Evolutionary conservation across 202 grass and related monocot genomes (phyloP).

Genomic region (Tripidium arundinaceum): DNA sequence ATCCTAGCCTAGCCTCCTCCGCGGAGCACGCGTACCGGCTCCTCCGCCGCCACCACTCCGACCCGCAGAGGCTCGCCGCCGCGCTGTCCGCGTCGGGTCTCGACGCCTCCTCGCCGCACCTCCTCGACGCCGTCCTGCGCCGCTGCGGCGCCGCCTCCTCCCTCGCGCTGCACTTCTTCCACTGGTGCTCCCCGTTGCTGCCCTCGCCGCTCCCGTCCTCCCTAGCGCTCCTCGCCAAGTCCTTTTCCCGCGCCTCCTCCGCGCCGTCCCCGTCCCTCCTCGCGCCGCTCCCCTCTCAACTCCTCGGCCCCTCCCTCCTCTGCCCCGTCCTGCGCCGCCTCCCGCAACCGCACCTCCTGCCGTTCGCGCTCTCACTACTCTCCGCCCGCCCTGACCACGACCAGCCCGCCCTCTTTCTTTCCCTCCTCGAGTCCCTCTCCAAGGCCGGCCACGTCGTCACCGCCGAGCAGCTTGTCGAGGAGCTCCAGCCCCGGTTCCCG

Average conservation of each 20-base stretch:
- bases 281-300: constrained; percentile 57
- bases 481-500: constrained; percentile 48
- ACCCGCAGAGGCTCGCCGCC: constrained; percentile 43
- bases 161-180: constrained; percentile 63
- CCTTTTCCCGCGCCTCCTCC: constrained; percentile 49
- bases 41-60: constrained; percentile 57
- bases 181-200: constrained; percentile 58
- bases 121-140: constrained; percentile 60
- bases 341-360: constrained; percentile 49
- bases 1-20: constrained; percentile 34
- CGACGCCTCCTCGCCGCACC: constrained; percentile 47
- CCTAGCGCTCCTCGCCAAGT: constrained; percentile 64
- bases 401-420: constrained; percentile 50
- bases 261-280: constrained; percentile 67
- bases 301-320: constrained; percentile 63
- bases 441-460: constrained; percentile 64
- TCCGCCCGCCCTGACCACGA: constrained; percentile 49
- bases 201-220: constrained; percentile 55
- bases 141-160: constrained; percentile 60
- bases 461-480: constrained; percentile 83
- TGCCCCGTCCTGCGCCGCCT: constrained; percentile 67
- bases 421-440: constrained; percentile 75
- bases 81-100: constrained; percentile 57
- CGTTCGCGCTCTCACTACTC: constrained; percentile 57
- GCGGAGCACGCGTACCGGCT: constrained; percentile 59